These are phyloP conservation scores for Backusella macrospora DNA, from an alignment of 192 early-diverging fungal genomes.

Conservation along the genomic window DNA sequence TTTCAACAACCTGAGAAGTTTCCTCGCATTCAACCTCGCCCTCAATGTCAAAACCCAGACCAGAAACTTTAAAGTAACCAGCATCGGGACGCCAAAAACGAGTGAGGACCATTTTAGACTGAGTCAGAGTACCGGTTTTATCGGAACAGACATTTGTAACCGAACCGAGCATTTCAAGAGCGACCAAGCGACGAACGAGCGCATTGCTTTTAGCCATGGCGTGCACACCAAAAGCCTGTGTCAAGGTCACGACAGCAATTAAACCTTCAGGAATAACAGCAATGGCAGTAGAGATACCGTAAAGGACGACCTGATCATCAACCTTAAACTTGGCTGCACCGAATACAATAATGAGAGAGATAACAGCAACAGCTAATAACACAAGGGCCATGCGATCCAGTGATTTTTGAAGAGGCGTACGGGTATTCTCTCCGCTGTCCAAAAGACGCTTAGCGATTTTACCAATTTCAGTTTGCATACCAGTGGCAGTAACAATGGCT, in stretches of 20 bases:
- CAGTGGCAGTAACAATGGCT: slow-evolving; percentile 84
- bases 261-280: slow-evolving; percentile 98
- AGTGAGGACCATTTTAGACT: slow-evolving; percentile 94
- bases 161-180: slow-evolving; percentile 89
- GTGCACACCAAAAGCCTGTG: slow-evolving; percentile 89
- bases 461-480: slow-evolving; percentile 89
- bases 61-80: slow-evolving; percentile 67
- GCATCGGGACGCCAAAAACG: slow-evolving; percentile 81
- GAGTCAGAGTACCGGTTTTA: slow-evolving; percentile 93
- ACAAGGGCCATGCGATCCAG: slow-evolving; percentile 78
- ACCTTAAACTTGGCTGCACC: slow-evolving; percentile 66
- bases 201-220: slow-evolving; percentile 86
- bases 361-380: slow-evolving; percentile 71
- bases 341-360: slow-evolving; percentile 87
- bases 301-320: slow-evolving; percentile 60
- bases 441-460: slow-evolving; percentile 85
- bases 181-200: slow-evolving; percentile 86
- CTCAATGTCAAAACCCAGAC: slow-evolving; percentile 62
- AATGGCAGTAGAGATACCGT: slow-evolving; percentile 87
- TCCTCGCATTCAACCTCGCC: slow-evolving; percentile 50
- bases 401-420: slow-evolving; percentile 68
- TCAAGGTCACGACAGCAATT: slow-evolving; percentile 92
- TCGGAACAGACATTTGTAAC: slow-evolving; percentile 96
- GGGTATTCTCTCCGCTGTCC: slow-evolving; percentile 51
- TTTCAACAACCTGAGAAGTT: not conserved